Evolutionary conservation across 331 rosid species (phyloP).

Genomic region (Ulmus americana): DNA sequence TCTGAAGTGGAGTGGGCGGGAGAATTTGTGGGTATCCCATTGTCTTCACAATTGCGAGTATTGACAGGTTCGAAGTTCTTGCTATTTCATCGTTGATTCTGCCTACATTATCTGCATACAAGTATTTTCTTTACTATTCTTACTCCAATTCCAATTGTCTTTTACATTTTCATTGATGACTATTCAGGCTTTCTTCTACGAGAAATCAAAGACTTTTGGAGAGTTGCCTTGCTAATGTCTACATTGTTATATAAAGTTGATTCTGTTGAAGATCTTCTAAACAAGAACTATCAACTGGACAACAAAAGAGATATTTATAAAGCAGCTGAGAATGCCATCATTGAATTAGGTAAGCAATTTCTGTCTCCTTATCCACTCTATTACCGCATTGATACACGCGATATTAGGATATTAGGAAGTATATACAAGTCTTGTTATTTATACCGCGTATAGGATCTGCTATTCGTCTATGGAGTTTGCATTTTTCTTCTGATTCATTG

Average conservation of each 20-base stretch:
- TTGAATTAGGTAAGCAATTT: constrained; percentile 47
- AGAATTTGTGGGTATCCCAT: constrained; percentile 47
- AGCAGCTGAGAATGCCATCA: constrained; percentile 47
- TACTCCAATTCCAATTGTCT: not conserved
- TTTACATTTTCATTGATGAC: constrained; percentile 17
- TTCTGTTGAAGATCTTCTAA: constrained; percentile 31
- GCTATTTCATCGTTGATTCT: not conserved
- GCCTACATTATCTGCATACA: too few relatives aligned
- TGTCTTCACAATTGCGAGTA: constrained; percentile 53
- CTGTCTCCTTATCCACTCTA: not conserved
- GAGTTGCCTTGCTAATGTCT: constrained; percentile 68
- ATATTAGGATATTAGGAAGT: too few relatives aligned
- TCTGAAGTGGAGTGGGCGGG: constrained; percentile 38
- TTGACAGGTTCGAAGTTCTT: constrained; percentile 45
- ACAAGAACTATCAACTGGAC: constrained; percentile 35
- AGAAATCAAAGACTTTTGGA: constrained; percentile 77
- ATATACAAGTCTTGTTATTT: too few relatives aligned
- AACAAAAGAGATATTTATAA: constrained; percentile 40
- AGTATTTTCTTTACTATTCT: too few relatives aligned
- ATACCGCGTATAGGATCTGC: too few relatives aligned
- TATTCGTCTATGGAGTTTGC: not conserved
- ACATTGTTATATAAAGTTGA: constrained; percentile 41
- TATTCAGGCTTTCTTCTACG: constrained; percentile 66
- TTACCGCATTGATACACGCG: too few relatives aligned
- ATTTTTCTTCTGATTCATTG: not conserved